These are phyloP conservation scores for Phytophthora ohioensis DNA, from an alignment of 352 stramenopile genomes.

Conservation along the genomic window DNA sequence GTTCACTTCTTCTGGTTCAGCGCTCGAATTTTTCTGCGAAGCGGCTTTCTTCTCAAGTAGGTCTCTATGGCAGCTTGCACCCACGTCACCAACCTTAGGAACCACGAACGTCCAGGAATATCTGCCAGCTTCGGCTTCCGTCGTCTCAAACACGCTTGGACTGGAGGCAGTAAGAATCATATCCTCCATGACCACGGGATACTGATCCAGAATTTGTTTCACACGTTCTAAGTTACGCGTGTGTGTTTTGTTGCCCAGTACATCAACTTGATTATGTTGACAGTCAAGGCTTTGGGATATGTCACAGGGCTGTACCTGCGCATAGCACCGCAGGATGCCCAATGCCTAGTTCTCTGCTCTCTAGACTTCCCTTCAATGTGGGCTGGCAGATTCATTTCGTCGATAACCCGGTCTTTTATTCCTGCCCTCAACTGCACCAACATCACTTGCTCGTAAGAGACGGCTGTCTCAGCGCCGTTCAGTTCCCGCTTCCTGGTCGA, in stretches of 20 bases:
- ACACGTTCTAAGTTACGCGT: conserved; percentile 6
- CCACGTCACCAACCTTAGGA: neutral
- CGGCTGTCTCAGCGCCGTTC: neutral
- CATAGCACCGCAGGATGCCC: neutral
- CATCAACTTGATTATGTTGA: conserved; percentile 9
- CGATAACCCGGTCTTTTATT: neutral
- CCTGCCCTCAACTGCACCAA: too few relatives aligned
- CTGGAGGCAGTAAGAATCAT: neutral
- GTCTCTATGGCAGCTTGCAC: neutral
- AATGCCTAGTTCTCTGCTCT: conserved; percentile 5
- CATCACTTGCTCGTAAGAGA: too few relatives aligned
- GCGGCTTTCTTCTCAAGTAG: neutral
- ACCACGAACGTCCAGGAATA: neutral
- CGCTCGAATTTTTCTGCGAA: neutral
- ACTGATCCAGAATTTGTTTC: conserved; percentile 2
- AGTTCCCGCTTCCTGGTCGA: neutral
- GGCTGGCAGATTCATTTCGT: conserved; percentile 1
- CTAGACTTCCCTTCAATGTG: conserved; percentile 6
- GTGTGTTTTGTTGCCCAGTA: conserved; percentile 2
- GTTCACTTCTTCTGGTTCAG: neutral
- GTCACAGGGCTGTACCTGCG: neutral
- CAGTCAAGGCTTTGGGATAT: neutral
- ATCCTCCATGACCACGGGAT: conserved; percentile 14
- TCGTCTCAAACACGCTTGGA: neutral
- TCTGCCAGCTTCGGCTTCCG: neutral